Evolutionary conservation across 2,329 filamentous ascomycete species (phyloP), one percentile per base, ranked within the genome.

Genomic region (Colletotrichum camelliae): DNA sequence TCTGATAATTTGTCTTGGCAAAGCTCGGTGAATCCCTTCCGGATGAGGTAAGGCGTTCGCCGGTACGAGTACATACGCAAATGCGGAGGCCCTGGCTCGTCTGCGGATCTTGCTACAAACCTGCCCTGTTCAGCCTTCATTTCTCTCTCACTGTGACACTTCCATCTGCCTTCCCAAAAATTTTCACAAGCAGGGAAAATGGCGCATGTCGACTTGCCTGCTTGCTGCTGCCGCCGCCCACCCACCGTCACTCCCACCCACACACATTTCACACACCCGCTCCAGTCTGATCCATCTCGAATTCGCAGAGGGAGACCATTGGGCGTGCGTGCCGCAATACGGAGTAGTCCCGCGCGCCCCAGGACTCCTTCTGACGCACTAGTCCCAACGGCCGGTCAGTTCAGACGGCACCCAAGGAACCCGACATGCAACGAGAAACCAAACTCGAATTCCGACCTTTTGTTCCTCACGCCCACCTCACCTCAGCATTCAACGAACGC

Each of bases 1-100:
- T 78, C 77, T 77, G 77, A 78, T 78, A 78, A 78, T 70, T 72
- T 72, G 67, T 77, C 77, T 77, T 77, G 77, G 74, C 74, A 61
- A 61, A 24, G 29, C 24, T 12, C 27, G 64, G 65, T n/a, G 7
- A 16, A 74, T 67, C 35, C 48, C 31, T 71, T 68, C 70, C 74
- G 60, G 27, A 68, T 72, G 21, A 15, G 33, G 68, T 60, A 65
- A 68, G 43, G 58, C 35, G 12, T 16, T 31, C 27, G 13, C 16
- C 16, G 48, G 72, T 67, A 55, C 61, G n/a, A 62, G 31, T 21
- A 35, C 31, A 27, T 27, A 27, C 24, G 24, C 24, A 27, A 27
- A 27, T 27, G 24, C 24, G 39, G 55, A 72, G 43, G 62, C 65
- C 65, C 70, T 37, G 35, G 61, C 48, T 73, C 58, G 18, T 67